Evolutionary conservation across 805 yeast species (phyloP).

Genomic region (Saccharomyces cerevisiae): DNA sequence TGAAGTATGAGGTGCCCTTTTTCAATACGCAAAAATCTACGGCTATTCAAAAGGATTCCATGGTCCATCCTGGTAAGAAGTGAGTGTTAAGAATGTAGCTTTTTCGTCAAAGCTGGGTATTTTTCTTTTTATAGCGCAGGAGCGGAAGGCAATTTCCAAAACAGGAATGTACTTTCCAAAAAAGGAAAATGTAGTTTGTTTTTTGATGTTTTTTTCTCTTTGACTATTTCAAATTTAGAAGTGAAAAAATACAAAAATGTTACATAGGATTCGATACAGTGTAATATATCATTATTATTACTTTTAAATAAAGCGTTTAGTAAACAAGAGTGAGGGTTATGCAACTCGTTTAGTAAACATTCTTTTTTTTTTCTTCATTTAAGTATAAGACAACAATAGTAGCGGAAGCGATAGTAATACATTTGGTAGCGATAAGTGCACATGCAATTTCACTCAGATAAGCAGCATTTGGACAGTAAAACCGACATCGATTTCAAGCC

Average conservation of each 20-base stretch:
- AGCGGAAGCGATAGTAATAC: neutral
- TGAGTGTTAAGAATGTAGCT: neutral
- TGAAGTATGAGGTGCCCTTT: conserved; percentile 70
- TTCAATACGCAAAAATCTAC: conserved; percentile 44
- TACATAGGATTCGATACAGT: neutral
- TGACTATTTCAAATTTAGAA: neutral
- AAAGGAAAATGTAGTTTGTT: neutral
- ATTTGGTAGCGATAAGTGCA: neutral
- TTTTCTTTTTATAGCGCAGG: neutral
- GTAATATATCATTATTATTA: neutral
- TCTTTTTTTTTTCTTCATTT: neutral
- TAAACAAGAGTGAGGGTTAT: neutral
- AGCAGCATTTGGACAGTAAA: neutral
- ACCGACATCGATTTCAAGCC: neutral
- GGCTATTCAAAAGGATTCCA: conserved; percentile 50
- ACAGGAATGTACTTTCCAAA: neutral
- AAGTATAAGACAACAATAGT: neutral
- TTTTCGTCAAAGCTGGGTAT: neutral
- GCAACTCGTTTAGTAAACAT: neutral
- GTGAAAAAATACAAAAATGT: neutral
- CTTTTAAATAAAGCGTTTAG: neutral
- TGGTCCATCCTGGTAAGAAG: conserved; percentile 41
- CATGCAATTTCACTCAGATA: neutral
- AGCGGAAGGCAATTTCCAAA: neutral
- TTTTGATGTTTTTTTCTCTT: neutral